Evolutionary conservation across 345 rosid species (phyloP).

Genomic region (Heritiera littoralis): DNA sequence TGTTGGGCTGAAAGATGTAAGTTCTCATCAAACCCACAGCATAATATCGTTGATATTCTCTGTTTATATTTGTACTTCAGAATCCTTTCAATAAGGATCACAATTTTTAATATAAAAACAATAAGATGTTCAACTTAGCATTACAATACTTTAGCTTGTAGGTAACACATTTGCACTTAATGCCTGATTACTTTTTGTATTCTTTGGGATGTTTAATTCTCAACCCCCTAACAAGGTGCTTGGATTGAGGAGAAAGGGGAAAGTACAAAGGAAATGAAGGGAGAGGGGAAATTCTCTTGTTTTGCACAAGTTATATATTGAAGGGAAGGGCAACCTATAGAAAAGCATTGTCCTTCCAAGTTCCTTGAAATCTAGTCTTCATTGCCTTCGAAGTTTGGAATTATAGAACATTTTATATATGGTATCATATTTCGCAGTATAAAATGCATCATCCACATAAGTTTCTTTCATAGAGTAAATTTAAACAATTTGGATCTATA

Average conservation of each 20-base stretch:
- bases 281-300: not conserved
- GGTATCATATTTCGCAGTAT: too few species aligned
- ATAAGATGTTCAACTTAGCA: not conserved
- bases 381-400: not conserved
- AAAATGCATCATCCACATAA: too few species aligned
- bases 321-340: not conserved
- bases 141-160: not conserved
- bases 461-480: not conserved
- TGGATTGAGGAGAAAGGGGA: not conserved
- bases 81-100: not conserved
- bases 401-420: not conserved
- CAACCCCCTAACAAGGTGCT: not conserved
- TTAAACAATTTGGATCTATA: not conserved
- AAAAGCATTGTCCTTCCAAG: not conserved
- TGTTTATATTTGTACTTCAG: not conserved
- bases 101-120: not conserved
- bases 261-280: not conserved
- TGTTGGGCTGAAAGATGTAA: conserved; percentile 95
- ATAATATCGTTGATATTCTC: not conserved
- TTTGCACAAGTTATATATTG: not conserved
- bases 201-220: not conserved
- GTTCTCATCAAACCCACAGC: conserved; percentile 17
- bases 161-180: not conserved
- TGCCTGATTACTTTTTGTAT: not conserved
- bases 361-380: not conserved